Evolutionary conservation across 768 basidiomycete species (phyloP), one percentile per base, ranked within the genome.

Genomic region (Naganishia onofrii): DNA sequence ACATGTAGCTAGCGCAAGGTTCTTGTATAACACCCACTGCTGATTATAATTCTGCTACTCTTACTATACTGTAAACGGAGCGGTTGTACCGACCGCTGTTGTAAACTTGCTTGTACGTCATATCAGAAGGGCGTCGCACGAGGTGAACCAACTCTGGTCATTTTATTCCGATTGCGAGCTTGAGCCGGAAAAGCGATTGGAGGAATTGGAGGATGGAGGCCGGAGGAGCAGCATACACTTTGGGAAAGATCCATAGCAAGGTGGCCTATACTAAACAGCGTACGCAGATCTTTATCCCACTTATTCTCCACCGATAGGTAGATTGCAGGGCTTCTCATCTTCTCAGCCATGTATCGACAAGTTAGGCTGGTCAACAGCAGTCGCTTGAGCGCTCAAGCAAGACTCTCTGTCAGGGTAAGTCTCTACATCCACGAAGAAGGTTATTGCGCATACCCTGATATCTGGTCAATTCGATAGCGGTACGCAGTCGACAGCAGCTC

Each of bases 291-390:
- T 8, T 36, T 12, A 36, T n/a, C 5, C 26, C 3, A n/a, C 54
- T 21, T 1, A 31, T 29, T 9, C n/a, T 23, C 19, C 19, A 21
- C 48, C 21, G 13, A 21, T n/a, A 63, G 60, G 36, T 63, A 63
- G 38, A 46, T 46, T 19, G 48, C 34, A 36, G 38, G 36, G 60
- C 60, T 34, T 53, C 26, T n/a, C 19, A 42, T 23, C 9, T 17
- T 53, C 36, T 23, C 68, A 29, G 36, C 53, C 42, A 69, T 69
- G 68, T 69, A 51, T 53, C 56, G 68, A 28, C 68, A 69, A 69
- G 68, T 56, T 52, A 58, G 68, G 46, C 51, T 60, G 68, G 31
- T 69, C 57, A 69, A 48, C 55, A 53, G 19, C 44, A 57, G 57
- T 51, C 68, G 38, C 32, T 51, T 48, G 44, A 46, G 46, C 48